Evolutionary conservation across 148 eudicot genomes (phyloP), one percentile per base, ranked within the genome.

Genomic region (Oxyria digyna): DNA sequence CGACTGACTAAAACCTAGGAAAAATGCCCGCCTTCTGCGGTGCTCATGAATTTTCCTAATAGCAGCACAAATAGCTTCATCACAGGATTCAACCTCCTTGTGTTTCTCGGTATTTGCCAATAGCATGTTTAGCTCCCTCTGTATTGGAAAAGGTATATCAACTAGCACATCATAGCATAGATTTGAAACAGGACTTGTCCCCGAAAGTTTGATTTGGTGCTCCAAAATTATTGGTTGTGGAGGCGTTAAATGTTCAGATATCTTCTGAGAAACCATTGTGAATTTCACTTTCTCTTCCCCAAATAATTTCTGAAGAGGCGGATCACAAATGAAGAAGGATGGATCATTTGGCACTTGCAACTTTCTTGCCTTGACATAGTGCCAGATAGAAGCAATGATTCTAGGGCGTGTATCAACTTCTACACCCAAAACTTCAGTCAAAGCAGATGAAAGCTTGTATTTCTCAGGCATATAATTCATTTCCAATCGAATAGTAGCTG

Each of bases 111-210:
- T 87, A 59, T 84, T 93, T 14, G 96, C 87, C 67, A 93, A 73
- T 71, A 93, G 75, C 78, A 77, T 82, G 72, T 81, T 85, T 72
- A 93, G 79, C 66, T 93, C 98, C 76, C 86, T 89, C 78, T 93
- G 96, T 71, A 89, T 86, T 0, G 96, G 91, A 67, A 89, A 82
- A 20, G 98, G 96, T 72, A 93, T 86, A 78, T 93, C 98, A 42
- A 93, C 96, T 75, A 85, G 70, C n/a, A 93, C 80, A 80, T 93
- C 98, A 78, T 93, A 93, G 77, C 98, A 93, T 42, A 91, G 86
- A 79, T 81, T 79, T 54, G 94, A 94, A 67, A 80, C 89, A 54
- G 98, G 98, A 69, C 79, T 76, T 75, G 62, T 82, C 73, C 96
- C 98, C 4, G 89, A 82, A 66, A 93, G 90, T 81, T 86, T 89